These are phyloP conservation scores for Penicillium ochrochloron DNA, from an alignment of 495 filamentous ascomycete species.

Conservation along the genomic window DNA sequence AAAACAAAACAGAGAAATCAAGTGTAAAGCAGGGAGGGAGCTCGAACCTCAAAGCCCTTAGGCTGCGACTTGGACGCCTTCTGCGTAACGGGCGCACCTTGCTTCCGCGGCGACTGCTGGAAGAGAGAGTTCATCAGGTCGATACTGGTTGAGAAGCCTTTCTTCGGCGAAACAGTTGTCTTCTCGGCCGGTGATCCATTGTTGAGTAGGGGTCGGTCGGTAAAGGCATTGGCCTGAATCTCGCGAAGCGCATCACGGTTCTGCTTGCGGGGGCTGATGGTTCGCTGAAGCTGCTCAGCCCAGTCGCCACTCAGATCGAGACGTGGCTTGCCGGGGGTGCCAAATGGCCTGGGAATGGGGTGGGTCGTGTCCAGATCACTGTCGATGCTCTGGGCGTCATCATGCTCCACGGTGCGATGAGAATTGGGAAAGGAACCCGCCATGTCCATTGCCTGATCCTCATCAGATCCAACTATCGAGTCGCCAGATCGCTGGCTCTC, in stretches of 20 bases:
- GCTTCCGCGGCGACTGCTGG: constrained; percentile 54
- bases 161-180: constrained; percentile 45
- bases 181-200: constrained; percentile 41
- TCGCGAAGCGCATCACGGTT: constrained; percentile 71
- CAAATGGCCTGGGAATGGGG: constrained; percentile 45
- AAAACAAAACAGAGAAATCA: constrained; percentile 19
- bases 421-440: constrained; percentile 70
- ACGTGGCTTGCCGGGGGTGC: constrained; percentile 63
- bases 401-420: constrained; percentile 69
- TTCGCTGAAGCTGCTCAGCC: constrained; percentile 88
- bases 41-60: constrained; percentile 77
- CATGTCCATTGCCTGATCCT: constrained; percentile 75
- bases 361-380: constrained; percentile 53
- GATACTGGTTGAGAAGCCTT: constrained; percentile 75
- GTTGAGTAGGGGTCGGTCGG: constrained; percentile 40
- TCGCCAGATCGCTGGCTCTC: constrained; percentile 60
- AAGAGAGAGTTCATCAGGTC: constrained; percentile 93
- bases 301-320: constrained; percentile 70
- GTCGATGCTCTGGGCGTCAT: constrained; percentile 46
- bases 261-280: constrained; percentile 87
- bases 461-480: constrained; percentile 72
- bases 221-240: constrained; percentile 60
- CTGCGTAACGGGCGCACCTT: constrained; percentile 38
- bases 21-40: constrained; percentile 43
- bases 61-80: constrained; percentile 53